Percentiles rank a stretch among this genome's conserved stretches.
These are phyloP conservation scores for Cercospora zeae-maydis DNA, from an alignment of 2,329 filamentous ascomycete species.

Conservation along the genomic window DNA sequence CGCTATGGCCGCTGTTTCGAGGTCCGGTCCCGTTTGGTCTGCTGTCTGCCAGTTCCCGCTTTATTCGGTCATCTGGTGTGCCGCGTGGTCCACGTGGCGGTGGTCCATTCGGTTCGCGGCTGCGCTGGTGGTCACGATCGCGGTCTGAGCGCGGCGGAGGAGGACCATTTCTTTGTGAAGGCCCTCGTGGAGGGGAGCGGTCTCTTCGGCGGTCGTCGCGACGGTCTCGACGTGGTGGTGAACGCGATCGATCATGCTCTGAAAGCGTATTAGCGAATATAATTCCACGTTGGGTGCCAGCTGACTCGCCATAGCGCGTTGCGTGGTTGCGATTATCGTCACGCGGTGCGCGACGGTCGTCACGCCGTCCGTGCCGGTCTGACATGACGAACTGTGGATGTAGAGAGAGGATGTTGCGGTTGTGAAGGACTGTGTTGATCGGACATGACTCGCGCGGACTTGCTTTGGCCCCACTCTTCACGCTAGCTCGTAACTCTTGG, in stretches of 20 bases:
- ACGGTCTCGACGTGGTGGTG: constrained; percentile 31
- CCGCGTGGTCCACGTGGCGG: constrained; percentile 9
- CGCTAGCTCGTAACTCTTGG: background rate
- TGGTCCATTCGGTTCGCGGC: constrained; percentile 13
- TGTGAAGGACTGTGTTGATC: background rate
- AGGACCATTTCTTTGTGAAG: constrained; percentile 12
- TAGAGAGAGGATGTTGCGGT: background rate
- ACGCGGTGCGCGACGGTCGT: constrained; percentile 26
- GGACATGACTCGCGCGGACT: background rate
- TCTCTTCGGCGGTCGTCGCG: constrained; percentile 28
- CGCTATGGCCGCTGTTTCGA: constrained; percentile 4
- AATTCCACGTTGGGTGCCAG: background rate
- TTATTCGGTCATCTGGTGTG: constrained; percentile 15
- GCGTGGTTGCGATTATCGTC: constrained; percentile 29
- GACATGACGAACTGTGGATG: constrained; percentile 16
- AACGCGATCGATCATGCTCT: constrained; percentile 34
- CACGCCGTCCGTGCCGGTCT: constrained; percentile 28
- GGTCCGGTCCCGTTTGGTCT: background rate
- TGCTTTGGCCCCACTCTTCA: background rate
- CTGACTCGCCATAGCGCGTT: constrained; percentile 29
- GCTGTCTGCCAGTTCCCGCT: constrained; percentile 14
- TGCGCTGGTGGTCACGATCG: constrained; percentile 24
- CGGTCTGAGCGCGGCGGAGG: constrained; percentile 22
- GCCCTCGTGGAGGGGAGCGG: background rate
- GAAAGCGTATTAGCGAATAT: constrained; percentile 16